These are phyloP conservation scores for Trypanosoma boissoni DNA, from an alignment of 208 protist genomes.

Conservation along the genomic window DNA sequence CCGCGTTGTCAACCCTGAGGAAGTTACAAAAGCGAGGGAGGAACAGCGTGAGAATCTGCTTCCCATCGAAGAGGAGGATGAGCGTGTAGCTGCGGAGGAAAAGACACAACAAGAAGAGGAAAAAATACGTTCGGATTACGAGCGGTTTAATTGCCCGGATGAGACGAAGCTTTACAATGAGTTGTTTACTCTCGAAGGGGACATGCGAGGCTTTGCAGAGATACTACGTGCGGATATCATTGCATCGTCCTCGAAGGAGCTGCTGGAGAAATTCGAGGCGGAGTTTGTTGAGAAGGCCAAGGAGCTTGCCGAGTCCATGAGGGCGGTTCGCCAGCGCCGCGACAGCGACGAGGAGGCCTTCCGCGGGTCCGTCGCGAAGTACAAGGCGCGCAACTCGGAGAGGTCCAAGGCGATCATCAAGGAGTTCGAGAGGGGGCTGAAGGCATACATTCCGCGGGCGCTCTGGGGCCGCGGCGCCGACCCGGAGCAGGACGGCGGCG, in stretches of 20 bases:
- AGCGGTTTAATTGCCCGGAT: slow-evolving; percentile 80
- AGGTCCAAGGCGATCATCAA: slow-evolving; percentile 50
- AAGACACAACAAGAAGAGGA: slow-evolving; percentile 47
- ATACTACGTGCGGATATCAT: slow-evolving; percentile 63
- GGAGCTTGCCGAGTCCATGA: slow-evolving; percentile 76
- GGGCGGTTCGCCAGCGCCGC: slow-evolving; percentile 51
- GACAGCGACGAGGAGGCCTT: slow-evolving; percentile 61
- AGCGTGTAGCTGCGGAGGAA: slow-evolving; percentile 26
- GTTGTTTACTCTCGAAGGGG: slow-evolving; percentile 53
- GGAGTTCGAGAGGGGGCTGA: slow-evolving; percentile 60
- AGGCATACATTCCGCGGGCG: slow-evolving; percentile 38
- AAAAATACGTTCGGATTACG: slow-evolving; percentile 43
- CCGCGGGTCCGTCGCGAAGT: slow-evolving; percentile 31
- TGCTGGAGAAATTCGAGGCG: slow-evolving; percentile 63
- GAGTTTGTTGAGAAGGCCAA: slow-evolving; percentile 83
- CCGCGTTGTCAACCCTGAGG: slow-evolving; percentile 34
- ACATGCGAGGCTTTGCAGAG: slow-evolving; percentile 50
- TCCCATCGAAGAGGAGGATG: slow-evolving; percentile 79
- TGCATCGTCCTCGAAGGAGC: slow-evolving; percentile 57
- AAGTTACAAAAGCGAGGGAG: slow-evolving; percentile 55
- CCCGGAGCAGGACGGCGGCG: too few species aligned
- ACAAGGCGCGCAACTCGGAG: slow-evolving; percentile 36
- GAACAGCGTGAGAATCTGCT: slow-evolving; percentile 82
- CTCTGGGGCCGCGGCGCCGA: slow-evolving; percentile 19
- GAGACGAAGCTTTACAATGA: slow-evolving; percentile 75